Percentiles rank a stretch among this genome's conserved stretches.
Conservation (phyloP, 441 rosid species). For the Populus trichocarpa region DNA sequence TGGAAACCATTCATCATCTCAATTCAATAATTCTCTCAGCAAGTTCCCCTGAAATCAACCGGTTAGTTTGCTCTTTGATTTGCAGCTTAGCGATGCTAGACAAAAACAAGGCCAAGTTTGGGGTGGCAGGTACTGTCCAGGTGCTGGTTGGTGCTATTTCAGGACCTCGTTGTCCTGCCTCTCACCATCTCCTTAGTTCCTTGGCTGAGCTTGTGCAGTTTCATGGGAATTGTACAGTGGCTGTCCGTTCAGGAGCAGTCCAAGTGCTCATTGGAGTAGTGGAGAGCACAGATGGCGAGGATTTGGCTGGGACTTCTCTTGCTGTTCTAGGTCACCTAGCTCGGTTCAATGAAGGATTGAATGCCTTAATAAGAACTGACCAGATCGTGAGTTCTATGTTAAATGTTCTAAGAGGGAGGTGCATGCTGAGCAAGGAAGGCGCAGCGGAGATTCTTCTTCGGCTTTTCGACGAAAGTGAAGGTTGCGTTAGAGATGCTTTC, state of each 20-base stretch:
- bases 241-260: slow-evolving; percentile 45
- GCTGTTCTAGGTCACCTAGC: slow-evolving; percentile 40
- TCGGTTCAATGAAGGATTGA: slow-evolving; percentile 52
- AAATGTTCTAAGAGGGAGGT: slow-evolving; percentile 37
- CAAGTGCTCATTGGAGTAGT: slow-evolving; percentile 32
- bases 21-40: slow-evolving; percentile 38
- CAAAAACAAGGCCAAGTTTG: slow-evolving; percentile 69
- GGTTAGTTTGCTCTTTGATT: slow-evolving; percentile 44
- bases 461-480: slow-evolving; percentile 57
- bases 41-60: slow-evolving; percentile 27
- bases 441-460: slow-evolving; percentile 51
- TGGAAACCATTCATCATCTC: slow-evolving; percentile 43
- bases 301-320: slow-evolving; percentile 40
- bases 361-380: slow-evolving; percentile 31
- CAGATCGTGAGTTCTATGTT: slow-evolving; percentile 41
- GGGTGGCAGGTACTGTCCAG: slow-evolving; percentile 51
- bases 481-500: slow-evolving; percentile 40
- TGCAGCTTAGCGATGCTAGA: slow-evolving; percentile 64
- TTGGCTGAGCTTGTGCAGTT: slow-evolving; percentile 58
- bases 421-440: slow-evolving; percentile 62
- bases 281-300: slow-evolving; percentile 27
- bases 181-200: slow-evolving; percentile 49
- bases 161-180: slow-evolving; percentile 14
- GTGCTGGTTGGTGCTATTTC: slow-evolving; percentile 34
- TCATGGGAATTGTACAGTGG: slow-evolving; percentile 63